Base-by-base conservation (phyloP, 805 yeast genomes). In the Schwanniomyces polymorphus region DNA sequence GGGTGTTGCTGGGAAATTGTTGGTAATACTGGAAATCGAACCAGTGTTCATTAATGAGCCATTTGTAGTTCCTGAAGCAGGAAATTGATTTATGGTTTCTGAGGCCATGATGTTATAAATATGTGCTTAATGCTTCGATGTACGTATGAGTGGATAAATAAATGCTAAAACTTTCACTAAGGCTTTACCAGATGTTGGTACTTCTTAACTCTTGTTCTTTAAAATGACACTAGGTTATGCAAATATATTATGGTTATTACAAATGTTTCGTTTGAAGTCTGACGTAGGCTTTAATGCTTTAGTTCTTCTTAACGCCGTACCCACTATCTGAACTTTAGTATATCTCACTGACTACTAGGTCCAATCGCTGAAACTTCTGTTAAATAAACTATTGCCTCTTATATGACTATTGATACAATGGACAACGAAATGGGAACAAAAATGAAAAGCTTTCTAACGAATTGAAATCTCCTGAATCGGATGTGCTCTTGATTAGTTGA, bases 1-100 rank as follows among this genome's bases (percentile, higher is more conserved):
- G 27, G 55, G 12, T 38, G 55, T 38, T 41, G 50, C 14, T 44
- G 46, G 41, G 14, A 29, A 38, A 38, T 45, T 29, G 28, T 27
- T 40, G 27, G 33, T 33, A 26, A 44, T 34, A 23, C 43, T 39
- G 16, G 23, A 28, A 7, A 29, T 26, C 9, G 27, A 12, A n/a
- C 25, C 31, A n/a, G 50, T 35, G 29, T 43, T 35, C 44, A 50
- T 34, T 43, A 44, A 39, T 38, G 45, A 33, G 25, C 47, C 44
- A 34, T 39, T 45, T 23, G 42, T 16, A 16, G 25, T 23, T 33
- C 41, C 43, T 21, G 28, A 21, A 27, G 45, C 42, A 27, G 49
- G 37, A 44, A 40, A 47, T 38, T 44, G 44, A 12, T 38, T 45
- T 39, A 42, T 35, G 11, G 41, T 38, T 26, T 38, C 41, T 8